Evolutionary conservation across 139 green algal genomes (phyloP), one percentile per base, ranked within the genome.

Genomic region (Picochlorum sp.): DNA sequence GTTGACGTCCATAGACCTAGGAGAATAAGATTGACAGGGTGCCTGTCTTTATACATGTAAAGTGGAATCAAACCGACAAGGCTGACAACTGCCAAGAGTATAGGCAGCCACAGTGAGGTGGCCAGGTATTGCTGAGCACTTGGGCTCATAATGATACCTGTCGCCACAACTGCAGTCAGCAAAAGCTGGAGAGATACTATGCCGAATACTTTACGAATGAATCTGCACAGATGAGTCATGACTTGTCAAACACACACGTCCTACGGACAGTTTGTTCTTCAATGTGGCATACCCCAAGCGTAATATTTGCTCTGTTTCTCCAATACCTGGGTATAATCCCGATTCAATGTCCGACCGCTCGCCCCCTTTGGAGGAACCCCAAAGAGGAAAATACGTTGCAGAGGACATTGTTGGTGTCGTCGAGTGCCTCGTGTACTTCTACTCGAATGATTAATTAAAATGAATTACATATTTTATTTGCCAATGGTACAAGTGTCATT

Each of bases 121-220:
- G 63, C 62, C 34, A 81, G 50, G 44, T 79, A 82, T 15, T 71
- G 21, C 13, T 72, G 60, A 0, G 70, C 57, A 4, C 64, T 51
- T 21, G 34, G 13, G 34, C 59, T 73, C 37, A 65, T 66, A 9
- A 83, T 69, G 4, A 89, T 70, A 5, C 68, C 18, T 4, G 51
- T 47, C 0, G 71, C 62, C 5, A 85, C 70, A 0, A 70, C 15
- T 3, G 68, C 47, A 4, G 83, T 89, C 1, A 84, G 55, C 11
- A 73, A 4, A 23, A 88, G 71, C 57, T 89, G 83, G 2, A 49
- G 21, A 10, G 28, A 51, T 4, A 87, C 63, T 21, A 87, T 84
- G 59, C 81, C 81, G 38, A 83, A 87, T 10, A 86, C 77, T 63
- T 88, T 86, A 18, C 65, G 51, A 26, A 88, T 75, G 49, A 88